phyloP scores from a whole-genome alignment of 192 early-diverging fungal genomes.

The Backusella tarrabulga region DNA sequence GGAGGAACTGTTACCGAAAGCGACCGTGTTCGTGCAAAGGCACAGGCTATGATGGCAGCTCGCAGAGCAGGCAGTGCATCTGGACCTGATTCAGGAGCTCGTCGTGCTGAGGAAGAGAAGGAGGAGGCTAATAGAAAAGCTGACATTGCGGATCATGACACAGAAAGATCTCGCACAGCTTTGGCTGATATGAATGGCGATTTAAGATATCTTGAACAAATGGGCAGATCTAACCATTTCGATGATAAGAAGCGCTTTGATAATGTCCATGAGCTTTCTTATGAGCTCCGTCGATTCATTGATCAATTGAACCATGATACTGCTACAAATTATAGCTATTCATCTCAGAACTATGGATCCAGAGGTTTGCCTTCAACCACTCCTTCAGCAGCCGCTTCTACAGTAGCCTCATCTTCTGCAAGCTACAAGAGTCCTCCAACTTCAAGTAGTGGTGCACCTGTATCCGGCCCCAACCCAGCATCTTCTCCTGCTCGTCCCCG shows the following conservation, averaged over 20 bases:
- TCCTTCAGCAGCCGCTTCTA: not conserved
- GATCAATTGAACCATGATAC: slow-evolving; percentile 38
- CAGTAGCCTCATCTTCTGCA: not conserved
- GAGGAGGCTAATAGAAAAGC: slow-evolving; percentile 42
- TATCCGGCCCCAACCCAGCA: not conserved
- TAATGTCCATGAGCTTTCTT: slow-evolving; percentile 44
- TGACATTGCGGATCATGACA: slow-evolving; percentile 39
- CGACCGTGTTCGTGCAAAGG: slow-evolving; percentile 53
- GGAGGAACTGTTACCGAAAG: slow-evolving; percentile 48
- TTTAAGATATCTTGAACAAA: slow-evolving; percentile 22
- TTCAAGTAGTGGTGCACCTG: not conserved
- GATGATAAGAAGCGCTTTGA: slow-evolving; percentile 34
- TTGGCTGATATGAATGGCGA: slow-evolving; percentile 39
- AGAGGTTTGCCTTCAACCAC: not conserved
- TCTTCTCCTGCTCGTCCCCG: slow-evolving; percentile 24
- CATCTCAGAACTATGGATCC: not conserved
- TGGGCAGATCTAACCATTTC: slow-evolving; percentile 1
- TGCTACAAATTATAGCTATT: not conserved
- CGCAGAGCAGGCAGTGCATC: slow-evolving; percentile 42
- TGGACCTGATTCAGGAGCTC: slow-evolving; percentile 5
- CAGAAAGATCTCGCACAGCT: slow-evolving; percentile 39
- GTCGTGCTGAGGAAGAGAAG: slow-evolving; percentile 49
- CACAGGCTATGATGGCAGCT: slow-evolving; percentile 54
- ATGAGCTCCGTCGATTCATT: slow-evolving; percentile 46
- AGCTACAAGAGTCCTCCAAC: not conserved